These are phyloP conservation scores for Boletus semigastroideus DNA, from an alignment of 1,284 basidiomycete species.

Conservation along the genomic window DNA sequence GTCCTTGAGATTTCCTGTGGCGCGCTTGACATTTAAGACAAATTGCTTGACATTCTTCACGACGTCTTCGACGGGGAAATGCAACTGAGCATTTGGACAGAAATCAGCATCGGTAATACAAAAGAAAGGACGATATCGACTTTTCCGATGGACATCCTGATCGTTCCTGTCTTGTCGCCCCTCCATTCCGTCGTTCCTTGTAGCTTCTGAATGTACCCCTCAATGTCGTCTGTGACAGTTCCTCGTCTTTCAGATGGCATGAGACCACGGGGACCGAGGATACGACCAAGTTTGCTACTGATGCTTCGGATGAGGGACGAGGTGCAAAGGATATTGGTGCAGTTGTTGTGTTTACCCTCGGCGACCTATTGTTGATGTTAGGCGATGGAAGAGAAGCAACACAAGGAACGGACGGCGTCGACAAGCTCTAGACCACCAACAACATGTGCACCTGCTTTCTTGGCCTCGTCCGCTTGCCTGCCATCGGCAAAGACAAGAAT, in stretches of 20 bases:
- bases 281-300: slow-evolving; percentile 80
- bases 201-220: slow-evolving; percentile 76
- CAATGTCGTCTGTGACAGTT: slow-evolving; percentile 88
- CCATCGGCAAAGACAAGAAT: slow-evolving; percentile 90
- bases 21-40: slow-evolving; percentile 73
- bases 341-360: slow-evolving; percentile 63
- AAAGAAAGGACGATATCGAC: slow-evolving; percentile 36
- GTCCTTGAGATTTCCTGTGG: slow-evolving; percentile 64
- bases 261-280: slow-evolving; percentile 90
- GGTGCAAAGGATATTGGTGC: slow-evolving; percentile 81
- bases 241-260: slow-evolving; percentile 96
- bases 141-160: slow-evolving; percentile 76
- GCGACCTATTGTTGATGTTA: slow-evolving; percentile 49
- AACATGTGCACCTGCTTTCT: slow-evolving; percentile 78
- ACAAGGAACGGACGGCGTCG: slow-evolving; percentile 58
- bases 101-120: slow-evolving; percentile 5
- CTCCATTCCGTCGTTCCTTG: slow-evolving; percentile 90
- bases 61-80: slow-evolving; percentile 76
- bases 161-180: slow-evolving; percentile 85
- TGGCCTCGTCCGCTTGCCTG: slow-evolving; percentile 72
- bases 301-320: slow-evolving; percentile 79
- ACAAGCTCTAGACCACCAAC: slow-evolving; percentile 86
- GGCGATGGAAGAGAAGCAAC: slow-evolving; percentile 5
- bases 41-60: slow-evolving; percentile 81
- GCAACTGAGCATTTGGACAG: slow-evolving; percentile 46